phyloP scores from a whole-genome alignment of 371 early-diverging fungal genomes.

The Blakeslea trispora region DNA sequence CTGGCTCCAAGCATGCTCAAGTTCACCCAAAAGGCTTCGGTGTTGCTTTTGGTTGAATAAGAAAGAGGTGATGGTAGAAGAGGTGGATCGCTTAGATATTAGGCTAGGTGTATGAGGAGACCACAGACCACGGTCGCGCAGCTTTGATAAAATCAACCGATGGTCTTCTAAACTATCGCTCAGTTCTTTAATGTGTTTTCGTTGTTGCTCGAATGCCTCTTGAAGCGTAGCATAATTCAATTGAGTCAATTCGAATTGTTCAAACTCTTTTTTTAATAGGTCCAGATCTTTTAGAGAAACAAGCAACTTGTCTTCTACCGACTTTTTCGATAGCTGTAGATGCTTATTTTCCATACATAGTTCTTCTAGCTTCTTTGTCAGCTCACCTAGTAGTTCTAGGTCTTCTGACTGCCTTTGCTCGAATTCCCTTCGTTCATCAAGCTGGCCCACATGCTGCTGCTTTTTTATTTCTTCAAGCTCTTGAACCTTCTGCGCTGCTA shows the following conservation, averaged over 20 bases:
- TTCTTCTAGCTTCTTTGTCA: conserved; percentile 40
- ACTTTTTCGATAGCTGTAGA: conserved; percentile 29
- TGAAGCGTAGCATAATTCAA: conserved; percentile 27
- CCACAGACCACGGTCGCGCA: conserved; percentile 23
- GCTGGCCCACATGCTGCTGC: conserved; percentile 4
- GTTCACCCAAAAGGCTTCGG: conserved; percentile 22
- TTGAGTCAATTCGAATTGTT: conserved; percentile 29
- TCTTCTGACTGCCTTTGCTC: conserved; percentile 27
- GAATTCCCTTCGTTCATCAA: conserved; percentile 18
- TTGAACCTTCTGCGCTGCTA: conserved; percentile 28
- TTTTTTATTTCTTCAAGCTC: conserved; percentile 29
- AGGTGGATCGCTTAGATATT: background rate
- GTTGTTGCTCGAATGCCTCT: conserved; percentile 30
- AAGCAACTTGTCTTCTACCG: conserved; percentile 31
- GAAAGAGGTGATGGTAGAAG: background rate
- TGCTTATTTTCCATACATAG: conserved; percentile 45
- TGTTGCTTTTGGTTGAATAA: background rate
- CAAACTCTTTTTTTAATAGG: conserved; percentile 22
- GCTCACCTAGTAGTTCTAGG: conserved; percentile 18
- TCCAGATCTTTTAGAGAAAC: conserved; percentile 27
- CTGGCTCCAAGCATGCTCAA: conserved; percentile 23
- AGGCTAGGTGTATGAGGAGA: background rate
- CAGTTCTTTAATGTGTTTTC: conserved; percentile 30
- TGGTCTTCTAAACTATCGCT: conserved; percentile 43
- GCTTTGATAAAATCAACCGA: conserved; percentile 18